Conservation (phyloP, 306 rosid species). For the Rosa lucieae region DNA sequence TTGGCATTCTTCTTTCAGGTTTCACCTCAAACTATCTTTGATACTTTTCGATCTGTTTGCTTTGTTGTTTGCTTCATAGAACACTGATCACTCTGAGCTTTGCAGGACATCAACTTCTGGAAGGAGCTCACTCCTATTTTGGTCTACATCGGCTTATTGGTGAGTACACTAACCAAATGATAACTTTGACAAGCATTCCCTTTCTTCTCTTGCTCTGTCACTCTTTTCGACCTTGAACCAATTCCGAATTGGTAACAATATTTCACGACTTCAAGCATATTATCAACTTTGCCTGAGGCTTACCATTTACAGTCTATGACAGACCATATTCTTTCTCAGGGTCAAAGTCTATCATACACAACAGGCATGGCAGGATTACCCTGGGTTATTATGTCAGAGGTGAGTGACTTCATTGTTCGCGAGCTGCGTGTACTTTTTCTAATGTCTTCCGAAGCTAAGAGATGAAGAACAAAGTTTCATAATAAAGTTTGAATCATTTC, state of each 20-base stretch:
- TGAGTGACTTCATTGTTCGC: neutral
- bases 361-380: slow-evolving; percentile 26
- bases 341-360: neutral
- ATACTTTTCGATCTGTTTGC: neutral
- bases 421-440: too few species aligned
- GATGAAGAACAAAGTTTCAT: neutral
- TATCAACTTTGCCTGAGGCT: neutral
- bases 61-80: neutral
- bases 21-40: neutral
- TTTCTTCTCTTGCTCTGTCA: neutral
- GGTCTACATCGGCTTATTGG: slow-evolving; percentile 29
- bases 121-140: slow-evolving; percentile 20
- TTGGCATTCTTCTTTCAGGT: slow-evolving; percentile 23
- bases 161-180: neutral
- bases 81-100: neutral
- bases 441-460: neutral
- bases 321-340: neutral
- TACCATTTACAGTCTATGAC: neutral
- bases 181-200: too few species aligned
- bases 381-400: slow-evolving; percentile 19
- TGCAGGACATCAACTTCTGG: slow-evolving; percentile 5
- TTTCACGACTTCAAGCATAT: too few species aligned
- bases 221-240: neutral
- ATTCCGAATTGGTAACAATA: neutral
- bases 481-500: neutral